A percentile compares a stretch with the other conserved stretches of the same genome.
Conservation (phyloP, 2,329 filamentous ascomycete genomes). For the Orbilia oligospora region DNA sequence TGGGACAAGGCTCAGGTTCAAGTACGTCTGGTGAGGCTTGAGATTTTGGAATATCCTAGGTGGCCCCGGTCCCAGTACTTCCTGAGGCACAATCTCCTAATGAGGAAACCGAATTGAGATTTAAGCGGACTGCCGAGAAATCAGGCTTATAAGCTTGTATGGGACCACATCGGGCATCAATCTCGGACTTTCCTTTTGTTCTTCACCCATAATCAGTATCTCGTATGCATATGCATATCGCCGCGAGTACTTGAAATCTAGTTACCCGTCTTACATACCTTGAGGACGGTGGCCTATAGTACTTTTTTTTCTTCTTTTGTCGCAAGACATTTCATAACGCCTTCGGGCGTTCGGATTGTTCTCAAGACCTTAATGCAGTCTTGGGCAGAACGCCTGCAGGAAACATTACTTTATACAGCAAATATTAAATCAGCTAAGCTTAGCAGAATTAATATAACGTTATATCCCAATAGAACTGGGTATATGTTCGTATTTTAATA, state of each 20-base stretch:
- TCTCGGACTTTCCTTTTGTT: not conserved
- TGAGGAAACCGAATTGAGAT: not conserved
- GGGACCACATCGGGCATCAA: not conserved
- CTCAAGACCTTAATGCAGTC: not conserved
- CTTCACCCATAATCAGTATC: not conserved
- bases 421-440: not conserved
- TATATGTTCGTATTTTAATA: not conserved
- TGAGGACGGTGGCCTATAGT: not conserved
- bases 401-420: not conserved
- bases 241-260: not conserved
- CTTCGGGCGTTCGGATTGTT: not conserved
- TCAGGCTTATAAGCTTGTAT: not conserved
- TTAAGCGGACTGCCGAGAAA: not conserved
- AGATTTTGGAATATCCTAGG: too few relatives aligned
- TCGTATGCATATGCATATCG: not conserved
- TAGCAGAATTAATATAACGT: not conserved
- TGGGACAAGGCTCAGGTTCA: too few relatives aligned
- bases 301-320: not conserved
- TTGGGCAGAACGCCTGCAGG: not conserved
- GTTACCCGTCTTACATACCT: not conserved
- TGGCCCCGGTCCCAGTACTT: too few relatives aligned
- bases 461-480: not conserved
- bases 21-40: too few relatives aligned
- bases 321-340: not conserved
- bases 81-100: conserved; percentile 2